Evolutionary conservation across 352 stramenopile genomes (phyloP).

Genomic region (Phytophthora pisi): DNA sequence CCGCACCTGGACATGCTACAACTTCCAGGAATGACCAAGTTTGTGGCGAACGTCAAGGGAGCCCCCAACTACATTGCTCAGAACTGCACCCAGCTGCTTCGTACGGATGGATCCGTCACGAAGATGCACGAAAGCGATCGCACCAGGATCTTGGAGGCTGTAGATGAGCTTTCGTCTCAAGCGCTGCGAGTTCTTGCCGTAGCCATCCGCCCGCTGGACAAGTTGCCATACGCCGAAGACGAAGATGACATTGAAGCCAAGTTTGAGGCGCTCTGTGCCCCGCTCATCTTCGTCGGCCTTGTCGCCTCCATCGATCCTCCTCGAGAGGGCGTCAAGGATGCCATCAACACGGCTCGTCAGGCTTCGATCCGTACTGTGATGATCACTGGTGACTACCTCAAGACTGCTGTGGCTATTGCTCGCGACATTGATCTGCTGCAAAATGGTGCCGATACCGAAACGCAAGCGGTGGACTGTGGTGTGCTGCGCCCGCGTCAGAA

Average conservation of each 20-base stretch:
- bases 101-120: slow-evolving; percentile 48
- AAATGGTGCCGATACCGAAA: slow-evolving; percentile 43
- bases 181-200: slow-evolving; percentile 90
- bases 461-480: slow-evolving; percentile 73
- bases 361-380: slow-evolving; percentile 84
- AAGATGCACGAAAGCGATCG: slow-evolving; percentile 45
- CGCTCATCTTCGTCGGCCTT: slow-evolving; percentile 92
- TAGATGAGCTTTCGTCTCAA: slow-evolving; percentile 65
- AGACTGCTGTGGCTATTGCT: slow-evolving; percentile 95
- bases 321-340: slow-evolving; percentile 58
- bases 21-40: slow-evolving; percentile 47
- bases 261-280: slow-evolving; percentile 63
- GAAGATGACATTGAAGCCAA: slow-evolving; percentile 65
- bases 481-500: slow-evolving; percentile 53
- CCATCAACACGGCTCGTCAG: slow-evolving; percentile 59
- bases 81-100: slow-evolving; percentile 58
- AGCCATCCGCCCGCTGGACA: slow-evolving; percentile 70
- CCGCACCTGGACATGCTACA: slow-evolving; percentile 44
- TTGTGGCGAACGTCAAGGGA: slow-evolving; percentile 69
- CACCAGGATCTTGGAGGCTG: slow-evolving; percentile 50
- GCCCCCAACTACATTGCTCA: slow-evolving; percentile 71
- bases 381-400: slow-evolving; percentile 95
- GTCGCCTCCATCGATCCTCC: slow-evolving; percentile 91
- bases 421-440: slow-evolving; percentile 90
- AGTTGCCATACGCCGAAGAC: slow-evolving; percentile 47